Percentiles rank a stretch among this genome's conserved stretches.
These are phyloP conservation scores for Colletotrichum sp. DNA, from an alignment of 2,329 filamentous ascomycete genomes.

Conservation along the genomic window DNA sequence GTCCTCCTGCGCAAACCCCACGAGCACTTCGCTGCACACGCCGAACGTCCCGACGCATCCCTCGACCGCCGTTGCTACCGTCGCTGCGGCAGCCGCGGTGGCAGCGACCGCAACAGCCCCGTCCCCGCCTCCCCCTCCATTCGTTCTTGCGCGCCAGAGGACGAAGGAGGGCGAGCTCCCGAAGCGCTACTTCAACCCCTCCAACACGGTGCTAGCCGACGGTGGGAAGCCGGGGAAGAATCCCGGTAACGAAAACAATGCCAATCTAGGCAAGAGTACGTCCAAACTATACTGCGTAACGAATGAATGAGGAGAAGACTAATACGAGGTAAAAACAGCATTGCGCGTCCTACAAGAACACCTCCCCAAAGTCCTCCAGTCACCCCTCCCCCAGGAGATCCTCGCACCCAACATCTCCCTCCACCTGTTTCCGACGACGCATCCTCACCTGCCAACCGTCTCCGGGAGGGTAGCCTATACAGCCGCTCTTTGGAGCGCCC, in stretches of 20 bases:
- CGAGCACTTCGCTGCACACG: background rate
- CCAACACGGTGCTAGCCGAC: background rate
- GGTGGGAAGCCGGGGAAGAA: slow-evolving; percentile 29
- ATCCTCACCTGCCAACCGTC: slow-evolving; percentile 90
- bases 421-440: slow-evolving; percentile 75
- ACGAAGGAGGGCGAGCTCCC: background rate
- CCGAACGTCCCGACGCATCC: background rate
- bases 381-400: slow-evolving; percentile 74
- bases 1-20: background rate
- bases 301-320: background rate
- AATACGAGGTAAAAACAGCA: slow-evolving; percentile 43
- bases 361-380: slow-evolving; percentile 70
- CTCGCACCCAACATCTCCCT: slow-evolving; percentile 76
- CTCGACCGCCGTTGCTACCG: background rate
- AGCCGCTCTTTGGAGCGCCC: slow-evolving; percentile 90
- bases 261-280: slow-evolving; percentile 69
- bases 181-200: slow-evolving; percentile 21
- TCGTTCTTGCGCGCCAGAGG: background rate
- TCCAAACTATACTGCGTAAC: background rate
- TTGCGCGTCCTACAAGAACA: slow-evolving; percentile 69
- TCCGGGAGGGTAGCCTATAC: slow-evolving; percentile 89
- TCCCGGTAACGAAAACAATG: slow-evolving; percentile 59
- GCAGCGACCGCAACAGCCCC: background rate
- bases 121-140: background rate
- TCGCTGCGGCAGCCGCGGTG: background rate